phyloP scores from a whole-genome alignment of 1,284 basidiomycete species.

The Naganishia sp. region DNA sequence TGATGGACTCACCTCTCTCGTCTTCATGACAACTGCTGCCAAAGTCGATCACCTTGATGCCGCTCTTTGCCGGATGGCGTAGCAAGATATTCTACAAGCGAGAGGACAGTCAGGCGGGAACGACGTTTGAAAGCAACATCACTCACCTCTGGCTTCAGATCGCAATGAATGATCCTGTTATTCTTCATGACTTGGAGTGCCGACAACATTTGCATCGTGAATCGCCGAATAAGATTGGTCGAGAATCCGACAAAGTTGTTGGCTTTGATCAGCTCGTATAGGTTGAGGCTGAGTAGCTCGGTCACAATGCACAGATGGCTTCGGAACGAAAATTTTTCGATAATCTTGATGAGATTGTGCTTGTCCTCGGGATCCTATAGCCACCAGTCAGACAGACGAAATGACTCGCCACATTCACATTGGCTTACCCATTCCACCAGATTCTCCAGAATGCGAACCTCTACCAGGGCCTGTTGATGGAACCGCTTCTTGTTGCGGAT shows the following conservation, averaged over 20 bases:
- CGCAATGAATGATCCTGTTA: constrained; percentile 98
- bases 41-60: constrained; percentile 98
- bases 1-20: constrained; percentile 79
- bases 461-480: constrained; percentile 96
- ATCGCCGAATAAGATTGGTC: constrained; percentile 88
- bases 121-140: too few relatives aligned
- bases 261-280: constrained; percentile 99
- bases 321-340: constrained; percentile 97
- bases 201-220: constrained; percentile 92
- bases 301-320: constrained; percentile 98
- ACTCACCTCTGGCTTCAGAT: constrained; percentile 92
- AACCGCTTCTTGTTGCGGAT: constrained; percentile 99
- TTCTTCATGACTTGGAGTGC: constrained; percentile 91
- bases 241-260: constrained; percentile 98
- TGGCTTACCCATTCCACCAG: constrained; percentile 85
- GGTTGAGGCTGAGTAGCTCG: constrained; percentile 95
- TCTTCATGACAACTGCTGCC: constrained; percentile 98
- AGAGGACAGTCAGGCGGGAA: background rate
- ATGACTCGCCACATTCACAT: background rate
- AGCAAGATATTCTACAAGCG: constrained; percentile 81
- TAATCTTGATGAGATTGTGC: constrained; percentile 97
- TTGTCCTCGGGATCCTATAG: constrained; percentile 89
- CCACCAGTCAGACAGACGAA: constrained; percentile 4
- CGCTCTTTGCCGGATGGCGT: constrained; percentile 91
- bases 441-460: constrained; percentile 97